These are phyloP conservation scores for Aureobasidium lini DNA, from an alignment of 2,329 filamentous ascomycete genomes.

Conservation along the genomic window DNA sequence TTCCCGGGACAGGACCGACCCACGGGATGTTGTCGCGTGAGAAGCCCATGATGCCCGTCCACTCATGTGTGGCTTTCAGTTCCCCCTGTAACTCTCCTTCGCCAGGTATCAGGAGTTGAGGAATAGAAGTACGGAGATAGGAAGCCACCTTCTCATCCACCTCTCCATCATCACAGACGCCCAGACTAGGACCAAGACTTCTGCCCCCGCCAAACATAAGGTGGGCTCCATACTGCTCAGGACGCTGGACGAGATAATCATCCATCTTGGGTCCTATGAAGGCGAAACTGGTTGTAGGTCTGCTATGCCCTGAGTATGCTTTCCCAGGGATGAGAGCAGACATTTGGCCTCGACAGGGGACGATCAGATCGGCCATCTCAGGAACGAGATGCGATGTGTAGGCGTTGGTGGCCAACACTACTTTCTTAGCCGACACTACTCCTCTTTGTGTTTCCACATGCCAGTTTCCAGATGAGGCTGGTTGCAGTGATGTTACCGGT, in stretches of 20 bases:
- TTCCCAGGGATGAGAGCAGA: slow-evolving; percentile 55
- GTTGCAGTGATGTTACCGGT: slow-evolving; percentile 38
- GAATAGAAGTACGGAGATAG: slow-evolving; percentile 46
- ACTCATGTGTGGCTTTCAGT: slow-evolving; percentile 45
- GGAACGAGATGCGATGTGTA: slow-evolving; percentile 74
- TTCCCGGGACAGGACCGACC: slow-evolving; percentile 59
- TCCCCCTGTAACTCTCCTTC: slow-evolving; percentile 23
- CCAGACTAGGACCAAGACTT: slow-evolving; percentile 47
- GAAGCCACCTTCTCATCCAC: slow-evolving; percentile 49
- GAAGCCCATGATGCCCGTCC: slow-evolving; percentile 78
- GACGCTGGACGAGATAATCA: slow-evolving; percentile 68
- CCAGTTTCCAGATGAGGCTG: slow-evolving; percentile 38
- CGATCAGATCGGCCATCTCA: slow-evolving; percentile 59
- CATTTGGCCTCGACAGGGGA: slow-evolving; percentile 71
- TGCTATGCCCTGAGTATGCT: slow-evolving; percentile 20
- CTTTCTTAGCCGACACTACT: slow-evolving; percentile 51
- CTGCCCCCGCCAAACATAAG: slow-evolving; percentile 67
- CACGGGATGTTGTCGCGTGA: slow-evolving; percentile 60
- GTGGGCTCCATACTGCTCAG: slow-evolving; percentile 39
- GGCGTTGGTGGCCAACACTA: slow-evolving; percentile 75
- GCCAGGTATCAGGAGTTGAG: slow-evolving; percentile 27
- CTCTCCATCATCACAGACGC: slow-evolving; percentile 52
- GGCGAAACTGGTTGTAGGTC: slow-evolving; percentile 55
- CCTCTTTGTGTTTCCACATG: slow-evolving; percentile 62
- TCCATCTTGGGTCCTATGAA: slow-evolving; percentile 56